Evolutionary conservation across 2,329 filamentous ascomycete genomes (phyloP).

Genomic region (Cladophialophora immunda): DNA sequence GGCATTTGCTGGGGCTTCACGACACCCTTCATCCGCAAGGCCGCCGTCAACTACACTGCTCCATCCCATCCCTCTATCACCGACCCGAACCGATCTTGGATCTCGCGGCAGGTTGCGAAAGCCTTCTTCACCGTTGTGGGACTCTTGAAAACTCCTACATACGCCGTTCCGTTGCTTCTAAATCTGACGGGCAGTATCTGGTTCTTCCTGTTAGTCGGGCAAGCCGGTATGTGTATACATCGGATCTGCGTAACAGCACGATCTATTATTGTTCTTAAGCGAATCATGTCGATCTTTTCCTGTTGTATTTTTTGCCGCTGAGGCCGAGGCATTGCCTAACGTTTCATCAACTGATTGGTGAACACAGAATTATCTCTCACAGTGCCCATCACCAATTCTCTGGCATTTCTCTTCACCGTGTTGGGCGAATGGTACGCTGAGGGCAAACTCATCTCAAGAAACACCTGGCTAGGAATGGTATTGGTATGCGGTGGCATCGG

Average conservation of each 20-base stretch:
- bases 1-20: constrained; percentile 89
- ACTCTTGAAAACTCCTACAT: constrained; percentile 79
- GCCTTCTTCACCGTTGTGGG: constrained; percentile 79
- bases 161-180: constrained; percentile 82
- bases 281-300: background rate
- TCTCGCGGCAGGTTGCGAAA: constrained; percentile 69
- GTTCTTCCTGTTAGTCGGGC: constrained; percentile 94
- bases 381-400: constrained; percentile 91
- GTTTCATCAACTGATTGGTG: background rate
- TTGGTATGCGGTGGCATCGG: constrained; percentile 82
- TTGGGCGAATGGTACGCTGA: constrained; percentile 95
- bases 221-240: constrained; percentile 78
- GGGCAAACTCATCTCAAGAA: constrained; percentile 84
- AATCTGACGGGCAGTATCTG: constrained; percentile 94
- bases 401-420: constrained; percentile 96
- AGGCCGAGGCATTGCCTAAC: background rate
- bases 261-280: background rate
- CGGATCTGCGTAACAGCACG: background rate
- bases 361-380: constrained; percentile 83
- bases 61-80: constrained; percentile 50
- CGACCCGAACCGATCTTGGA: constrained; percentile 59
- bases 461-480: constrained; percentile 83
- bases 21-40: constrained; percentile 88
- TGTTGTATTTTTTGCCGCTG: background rate
- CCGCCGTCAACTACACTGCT: constrained; percentile 77